Evolutionary conservation across 2,329 filamentous ascomycete species (phyloP).

Genomic region (Colletotrichum caudatum): DNA sequence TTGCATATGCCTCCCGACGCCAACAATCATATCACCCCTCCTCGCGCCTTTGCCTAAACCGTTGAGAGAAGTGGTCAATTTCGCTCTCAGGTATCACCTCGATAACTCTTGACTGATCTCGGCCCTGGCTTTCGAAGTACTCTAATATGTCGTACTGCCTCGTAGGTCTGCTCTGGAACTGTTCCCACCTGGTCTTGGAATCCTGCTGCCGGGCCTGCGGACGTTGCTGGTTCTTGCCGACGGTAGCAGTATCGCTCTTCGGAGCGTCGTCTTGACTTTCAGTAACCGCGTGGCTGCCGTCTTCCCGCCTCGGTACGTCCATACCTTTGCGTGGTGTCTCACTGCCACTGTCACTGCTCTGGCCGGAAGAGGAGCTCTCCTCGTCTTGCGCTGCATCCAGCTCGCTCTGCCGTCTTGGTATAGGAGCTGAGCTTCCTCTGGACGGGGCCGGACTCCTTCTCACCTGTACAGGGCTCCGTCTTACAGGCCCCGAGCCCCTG

Average conservation of each 20-base stretch:
- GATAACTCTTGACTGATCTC: slow-evolving; percentile 20
- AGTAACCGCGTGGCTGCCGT: neutral
- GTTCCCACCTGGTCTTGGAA: slow-evolving; percentile 26
- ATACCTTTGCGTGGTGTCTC: neutral
- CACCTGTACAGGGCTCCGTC: slow-evolving; percentile 3
- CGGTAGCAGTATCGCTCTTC: slow-evolving; percentile 25
- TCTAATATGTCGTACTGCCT: slow-evolving; percentile 26
- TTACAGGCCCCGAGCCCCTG: neutral
- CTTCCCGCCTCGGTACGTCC: neutral
- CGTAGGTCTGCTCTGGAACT: slow-evolving; percentile 2
- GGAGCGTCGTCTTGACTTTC: slow-evolving; percentile 2
- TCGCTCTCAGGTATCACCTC: slow-evolving; percentile 35
- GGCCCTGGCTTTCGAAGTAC: slow-evolving; percentile 11
- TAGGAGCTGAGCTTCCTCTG: neutral
- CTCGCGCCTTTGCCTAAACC: neutral
- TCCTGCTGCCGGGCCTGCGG: neutral
- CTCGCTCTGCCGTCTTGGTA: neutral
- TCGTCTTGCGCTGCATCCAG: neutral
- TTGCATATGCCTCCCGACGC: too few relatives aligned
- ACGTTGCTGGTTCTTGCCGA: slow-evolving; percentile 12
- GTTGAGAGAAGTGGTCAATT: slow-evolving; percentile 9
- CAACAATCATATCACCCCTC: neutral
- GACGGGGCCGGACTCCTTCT: slow-evolving; percentile 6
- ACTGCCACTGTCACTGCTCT: slow-evolving; percentile 1
- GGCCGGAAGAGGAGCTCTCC: neutral